A percentile compares a stretch with the other conserved stretches of the same genome.
Conservation (phyloP, 495 filamentous ascomycete genomes). For the Copromyces sp. region DNA sequence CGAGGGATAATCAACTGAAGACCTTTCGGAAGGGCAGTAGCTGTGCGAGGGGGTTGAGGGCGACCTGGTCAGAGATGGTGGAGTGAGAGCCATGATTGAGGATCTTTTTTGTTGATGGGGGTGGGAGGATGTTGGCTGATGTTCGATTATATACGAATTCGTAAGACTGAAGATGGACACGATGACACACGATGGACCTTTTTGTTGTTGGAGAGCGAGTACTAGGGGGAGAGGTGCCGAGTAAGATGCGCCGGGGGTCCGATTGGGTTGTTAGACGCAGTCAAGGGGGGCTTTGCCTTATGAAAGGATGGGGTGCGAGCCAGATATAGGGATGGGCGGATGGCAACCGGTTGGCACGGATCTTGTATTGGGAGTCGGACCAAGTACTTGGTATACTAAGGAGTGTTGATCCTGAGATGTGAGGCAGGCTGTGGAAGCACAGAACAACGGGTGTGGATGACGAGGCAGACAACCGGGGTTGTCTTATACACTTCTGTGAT, state of each 20-base stretch:
- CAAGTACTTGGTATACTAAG: slow-evolving; percentile 5
- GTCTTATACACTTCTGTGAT: slow-evolving; percentile 23
- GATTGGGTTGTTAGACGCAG: slow-evolving; percentile 20
- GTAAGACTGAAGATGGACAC: slow-evolving; percentile 3
- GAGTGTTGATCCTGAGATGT: slow-evolving; percentile 10
- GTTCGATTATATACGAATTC: slow-evolving; percentile 16
- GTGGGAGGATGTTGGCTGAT: slow-evolving; percentile 14
- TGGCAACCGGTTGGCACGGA: slow-evolving; percentile 6
- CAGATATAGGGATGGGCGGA: slow-evolving; percentile 21
- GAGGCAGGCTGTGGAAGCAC: slow-evolving; percentile 17
- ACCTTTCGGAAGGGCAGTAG: slow-evolving; percentile 37
- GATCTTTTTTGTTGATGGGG: slow-evolving; percentile 3
- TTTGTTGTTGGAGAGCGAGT: slow-evolving; percentile 13
- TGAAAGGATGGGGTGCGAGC: slow-evolving; percentile 11
- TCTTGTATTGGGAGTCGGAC: slow-evolving; percentile 10
- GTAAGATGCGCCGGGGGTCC: slow-evolving; percentile 15
- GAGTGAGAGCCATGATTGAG: slow-evolving; percentile 37
- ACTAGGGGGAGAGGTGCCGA: slow-evolving; percentile 11
- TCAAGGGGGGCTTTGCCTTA: slow-evolving; percentile 5
- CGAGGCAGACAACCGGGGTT: slow-evolving; percentile 22
- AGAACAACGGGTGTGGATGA: slow-evolving; percentile 12
- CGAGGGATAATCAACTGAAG: slow-evolving; percentile 36
- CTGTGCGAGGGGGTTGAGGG: slow-evolving; percentile 37
- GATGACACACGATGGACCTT: slow-evolving; percentile 5
- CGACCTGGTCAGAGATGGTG: slow-evolving; percentile 39